These are phyloP conservation scores for Xylaria sp. DNA, from an alignment of 2,329 filamentous ascomycete species.

Conservation along the genomic window DNA sequence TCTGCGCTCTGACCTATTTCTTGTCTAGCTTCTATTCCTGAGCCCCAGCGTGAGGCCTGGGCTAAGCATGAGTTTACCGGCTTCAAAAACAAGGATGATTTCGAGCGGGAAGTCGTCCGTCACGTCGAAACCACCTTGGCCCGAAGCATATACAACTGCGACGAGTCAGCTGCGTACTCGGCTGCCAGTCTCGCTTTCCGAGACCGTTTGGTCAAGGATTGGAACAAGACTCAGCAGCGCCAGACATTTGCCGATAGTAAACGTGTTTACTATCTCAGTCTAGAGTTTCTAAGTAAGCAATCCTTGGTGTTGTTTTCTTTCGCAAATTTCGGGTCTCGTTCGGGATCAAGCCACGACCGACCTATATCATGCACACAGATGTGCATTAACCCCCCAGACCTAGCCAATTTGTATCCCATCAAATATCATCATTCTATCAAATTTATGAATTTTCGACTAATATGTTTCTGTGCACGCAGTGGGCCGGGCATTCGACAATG, in stretches of 20 bases:
- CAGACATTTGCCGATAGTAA: slow-evolving; percentile 93
- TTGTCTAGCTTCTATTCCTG: slow-evolving; percentile 77
- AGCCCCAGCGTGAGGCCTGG: slow-evolving; percentile 86
- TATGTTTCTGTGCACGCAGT: slow-evolving; percentile 52
- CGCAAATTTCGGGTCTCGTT: background rate
- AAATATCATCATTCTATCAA: background rate
- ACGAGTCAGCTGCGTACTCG: slow-evolving; percentile 91
- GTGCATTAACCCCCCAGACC: background rate
- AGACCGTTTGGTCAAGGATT: slow-evolving; percentile 91
- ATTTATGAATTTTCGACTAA: background rate
- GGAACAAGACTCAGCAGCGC: slow-evolving; percentile 98
- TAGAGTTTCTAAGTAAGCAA: slow-evolving; percentile 81
- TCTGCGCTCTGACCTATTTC: slow-evolving; percentile 19
- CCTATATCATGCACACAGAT: background rate
- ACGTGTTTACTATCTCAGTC: slow-evolving; percentile 94
- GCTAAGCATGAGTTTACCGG: slow-evolving; percentile 70
- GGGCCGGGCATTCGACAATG: slow-evolving; percentile 96
- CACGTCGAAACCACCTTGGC: slow-evolving; percentile 98
- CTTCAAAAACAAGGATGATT: slow-evolving; percentile 84
- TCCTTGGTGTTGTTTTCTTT: background rate
- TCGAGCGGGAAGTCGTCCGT: slow-evolving; percentile 86
- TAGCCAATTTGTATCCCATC: background rate
- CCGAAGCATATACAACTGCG: slow-evolving; percentile 97
- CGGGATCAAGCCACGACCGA: background rate
- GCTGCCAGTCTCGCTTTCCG: slow-evolving; percentile 92